These are phyloP conservation scores for Exophiala sp. DNA, from an alignment of 2,329 filamentous ascomycete species.

Conservation along the genomic window DNA sequence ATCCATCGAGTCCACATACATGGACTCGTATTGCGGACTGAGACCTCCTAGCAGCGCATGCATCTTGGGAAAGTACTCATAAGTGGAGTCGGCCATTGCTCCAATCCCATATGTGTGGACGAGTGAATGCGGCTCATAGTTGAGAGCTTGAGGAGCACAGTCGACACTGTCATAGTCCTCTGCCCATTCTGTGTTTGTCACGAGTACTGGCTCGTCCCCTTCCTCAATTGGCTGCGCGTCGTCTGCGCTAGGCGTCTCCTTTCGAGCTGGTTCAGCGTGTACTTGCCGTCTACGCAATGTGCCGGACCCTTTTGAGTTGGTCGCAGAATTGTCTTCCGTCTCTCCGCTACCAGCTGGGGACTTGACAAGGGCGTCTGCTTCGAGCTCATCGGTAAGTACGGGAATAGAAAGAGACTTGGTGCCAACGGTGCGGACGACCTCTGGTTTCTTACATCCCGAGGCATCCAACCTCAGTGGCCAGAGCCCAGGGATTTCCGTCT, in stretches of 20 bases:
- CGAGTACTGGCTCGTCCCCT: background rate
- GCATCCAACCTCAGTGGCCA: constrained; percentile 76
- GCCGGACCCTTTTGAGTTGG: background rate
- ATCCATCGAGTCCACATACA: constrained; percentile 43
- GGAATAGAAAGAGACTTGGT: background rate
- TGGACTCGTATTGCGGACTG: constrained; percentile 39
- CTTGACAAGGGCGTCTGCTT: background rate
- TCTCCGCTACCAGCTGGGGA: background rate
- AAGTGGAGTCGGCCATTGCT: constrained; percentile 47
- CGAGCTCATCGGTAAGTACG: background rate
- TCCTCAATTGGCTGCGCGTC: constrained; percentile 9
- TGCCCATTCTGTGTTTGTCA: constrained; percentile 6
- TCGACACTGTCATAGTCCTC: constrained; percentile 24
- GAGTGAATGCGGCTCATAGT: constrained; percentile 32
- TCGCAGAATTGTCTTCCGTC: background rate
- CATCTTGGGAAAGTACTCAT: constrained; percentile 52
- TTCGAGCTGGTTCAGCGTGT: constrained; percentile 15
- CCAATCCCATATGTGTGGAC: constrained; percentile 43
- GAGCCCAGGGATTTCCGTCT: constrained; percentile 69
- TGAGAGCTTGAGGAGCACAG: constrained; percentile 41
- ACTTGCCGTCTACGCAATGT: constrained; percentile 7
- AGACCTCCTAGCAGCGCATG: constrained; percentile 46
- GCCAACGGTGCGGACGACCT: constrained; percentile 24
- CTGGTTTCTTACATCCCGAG: constrained; percentile 65
- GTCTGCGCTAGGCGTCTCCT: background rate